These are phyloP conservation scores for Oenanthe javanica DNA, from an alignment of 140 eudicot species.

Conservation along the genomic window DNA sequence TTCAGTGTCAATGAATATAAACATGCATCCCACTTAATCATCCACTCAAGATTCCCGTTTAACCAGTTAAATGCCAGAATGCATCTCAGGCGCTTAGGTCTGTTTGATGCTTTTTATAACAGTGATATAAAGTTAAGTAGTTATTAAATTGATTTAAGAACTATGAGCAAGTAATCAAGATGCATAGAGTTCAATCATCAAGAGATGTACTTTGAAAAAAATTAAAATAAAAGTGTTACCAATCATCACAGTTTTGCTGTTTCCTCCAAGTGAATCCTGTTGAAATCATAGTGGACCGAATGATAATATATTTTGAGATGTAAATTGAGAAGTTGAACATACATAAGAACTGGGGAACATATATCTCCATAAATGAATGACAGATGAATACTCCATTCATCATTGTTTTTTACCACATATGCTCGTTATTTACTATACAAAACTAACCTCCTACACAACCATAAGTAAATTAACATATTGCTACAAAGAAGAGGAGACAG, in stretches of 20 bases:
- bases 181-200: not conserved
- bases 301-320: not conserved
- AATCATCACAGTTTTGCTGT: slow-evolving; percentile 99
- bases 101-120: not conserved
- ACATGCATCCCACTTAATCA: not conserved
- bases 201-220: not conserved
- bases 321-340: not conserved
- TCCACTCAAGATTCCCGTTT: not conserved
- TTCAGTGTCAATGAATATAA: no score
- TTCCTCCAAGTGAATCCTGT: slow-evolving; percentile 99
- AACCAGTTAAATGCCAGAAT: not conserved
- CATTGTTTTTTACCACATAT: not conserved
- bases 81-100: not conserved
- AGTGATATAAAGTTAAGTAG: not conserved
- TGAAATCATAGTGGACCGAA: not conserved
- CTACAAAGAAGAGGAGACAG: not conserved
- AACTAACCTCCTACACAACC: not conserved
- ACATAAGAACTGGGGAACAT: not conserved
- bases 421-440: not conserved
- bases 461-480: not conserved
- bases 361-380: not conserved
- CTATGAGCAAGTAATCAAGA: not conserved
- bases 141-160: not conserved
- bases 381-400: not conserved
- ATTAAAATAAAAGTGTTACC: slow-evolving; percentile 34